Base-by-base conservation (phyloP, 768 basidiomycete genomes). In the Galerina sulciceps region DNA sequence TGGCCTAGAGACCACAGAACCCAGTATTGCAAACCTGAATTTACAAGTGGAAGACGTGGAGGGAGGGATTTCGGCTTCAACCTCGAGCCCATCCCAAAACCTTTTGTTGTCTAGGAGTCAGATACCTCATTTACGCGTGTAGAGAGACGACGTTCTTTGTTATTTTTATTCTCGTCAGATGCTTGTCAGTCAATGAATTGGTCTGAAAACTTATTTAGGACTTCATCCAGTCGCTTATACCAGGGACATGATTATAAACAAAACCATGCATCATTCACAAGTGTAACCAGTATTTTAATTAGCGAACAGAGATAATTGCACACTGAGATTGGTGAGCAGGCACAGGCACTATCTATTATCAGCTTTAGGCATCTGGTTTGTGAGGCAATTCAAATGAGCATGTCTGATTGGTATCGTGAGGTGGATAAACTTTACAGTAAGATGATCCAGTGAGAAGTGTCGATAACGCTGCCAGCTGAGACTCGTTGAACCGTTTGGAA, bases 401-500 rank as follows among this genome's bases (percentile, higher is more conserved):
- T 38, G 5, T 11, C 13, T 17, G 4, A 47, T 10, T 10, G 35
- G 11, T 62, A 10, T 57, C 47, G 55, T 63, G 58, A 17, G 17
- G 18, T 20, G 5, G 43, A 13, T 15, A 75, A 31, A 31, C 26
- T 87, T 63, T 60, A 90, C 89, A 93, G 70, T 93, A 93, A 13
- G 90, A 90, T 17, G 91, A 93, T 15, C 94, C 94, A 14, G 89
- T 90, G 23, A 95, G 77, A 55, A 94, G 78, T n/a, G 90, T 91
- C 6, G 90, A 92, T 65, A 96, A 77, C 9, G 90, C 87, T 15
- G 83, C 82, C 18, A 94, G 77, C 72, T 96, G 93, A 57, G 95
- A 91, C 50, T 94, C 90, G 22, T 88, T 82, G 73, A 97, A 97
- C 53, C 87, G 83, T 69, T 90, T 89, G 55, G 87, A 87, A 72